Conservation (phyloP, 139 green algal genomes). For the Ettlia oleoabundans region DNA sequence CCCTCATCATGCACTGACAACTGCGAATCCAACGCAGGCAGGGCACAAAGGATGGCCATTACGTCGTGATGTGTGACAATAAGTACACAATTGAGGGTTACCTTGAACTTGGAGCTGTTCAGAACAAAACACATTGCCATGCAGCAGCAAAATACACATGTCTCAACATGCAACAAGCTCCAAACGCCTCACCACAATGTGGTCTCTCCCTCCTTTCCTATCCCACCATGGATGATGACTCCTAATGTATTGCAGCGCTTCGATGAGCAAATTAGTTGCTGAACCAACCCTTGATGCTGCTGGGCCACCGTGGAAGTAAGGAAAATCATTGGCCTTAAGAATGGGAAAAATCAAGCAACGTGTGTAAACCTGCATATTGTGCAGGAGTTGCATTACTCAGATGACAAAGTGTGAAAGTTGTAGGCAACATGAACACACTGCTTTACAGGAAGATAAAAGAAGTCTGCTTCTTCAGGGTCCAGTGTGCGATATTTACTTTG, state of each 20-base stretch:
- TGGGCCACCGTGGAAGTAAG: neutral
- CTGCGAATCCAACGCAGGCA: neutral
- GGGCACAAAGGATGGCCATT: no score
- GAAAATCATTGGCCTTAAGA: neutral
- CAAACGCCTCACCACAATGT: neutral
- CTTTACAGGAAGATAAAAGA: neutral
- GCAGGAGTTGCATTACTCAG: neutral
- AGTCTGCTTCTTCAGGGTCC: neutral
- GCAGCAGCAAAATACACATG: neutral
- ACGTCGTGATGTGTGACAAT: no score
- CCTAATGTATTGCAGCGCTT: neutral
- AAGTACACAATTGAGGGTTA: neutral
- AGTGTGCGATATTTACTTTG: neutral
- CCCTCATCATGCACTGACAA: constrained; percentile 56
- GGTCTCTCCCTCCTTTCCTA: neutral
- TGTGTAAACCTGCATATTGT: neutral
- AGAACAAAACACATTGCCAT: neutral
- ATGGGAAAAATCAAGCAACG: neutral
- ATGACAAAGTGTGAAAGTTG: neutral
- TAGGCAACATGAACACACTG: neutral
- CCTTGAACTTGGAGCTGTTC: neutral
- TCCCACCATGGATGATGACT: neutral
- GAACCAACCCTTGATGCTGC: neutral
- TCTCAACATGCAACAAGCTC: neutral
- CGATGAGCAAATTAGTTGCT: neutral